Conservation (phyloP, 2,329 filamentous ascomycete species). For the Fusarium secorum region DNA sequence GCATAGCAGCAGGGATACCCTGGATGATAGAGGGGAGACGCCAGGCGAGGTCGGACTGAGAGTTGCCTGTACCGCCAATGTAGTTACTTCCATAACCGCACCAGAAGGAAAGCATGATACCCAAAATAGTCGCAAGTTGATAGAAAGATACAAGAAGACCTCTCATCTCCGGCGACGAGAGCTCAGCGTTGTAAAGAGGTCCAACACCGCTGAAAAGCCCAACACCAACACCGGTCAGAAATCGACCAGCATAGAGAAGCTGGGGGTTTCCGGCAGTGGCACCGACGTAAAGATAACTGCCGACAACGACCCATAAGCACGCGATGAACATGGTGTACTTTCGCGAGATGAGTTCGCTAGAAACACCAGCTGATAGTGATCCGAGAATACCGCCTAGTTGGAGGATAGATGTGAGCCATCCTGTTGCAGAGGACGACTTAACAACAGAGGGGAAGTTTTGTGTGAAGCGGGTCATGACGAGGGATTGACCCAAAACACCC, state of each 20-base stretch:
- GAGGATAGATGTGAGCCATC: slow-evolving; percentile 61
- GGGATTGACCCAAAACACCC: slow-evolving; percentile 61
- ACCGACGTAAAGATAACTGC: slow-evolving; percentile 55
- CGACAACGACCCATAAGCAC: slow-evolving; percentile 56
- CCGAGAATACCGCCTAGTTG: slow-evolving; percentile 60
- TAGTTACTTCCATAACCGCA: slow-evolving; percentile 56
- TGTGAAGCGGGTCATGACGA: slow-evolving; percentile 61
- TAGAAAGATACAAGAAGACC: slow-evolving; percentile 72
- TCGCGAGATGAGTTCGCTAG: slow-evolving; percentile 58
- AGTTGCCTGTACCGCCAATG: slow-evolving; percentile 56
- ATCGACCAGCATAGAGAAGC: slow-evolving; percentile 57
- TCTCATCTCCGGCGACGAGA: slow-evolving; percentile 69
- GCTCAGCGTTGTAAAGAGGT: slow-evolving; percentile 60
- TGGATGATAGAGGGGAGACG: slow-evolving; percentile 57
- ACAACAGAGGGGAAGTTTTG: slow-evolving; percentile 58
- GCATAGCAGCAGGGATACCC: slow-evolving; percentile 55
- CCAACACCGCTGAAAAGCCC: slow-evolving; percentile 56
- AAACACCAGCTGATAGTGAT: slow-evolving; percentile 56
- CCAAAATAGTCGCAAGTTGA: slow-evolving; percentile 55
- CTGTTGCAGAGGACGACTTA: slow-evolving; percentile 54
- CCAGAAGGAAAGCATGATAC: slow-evolving; percentile 60
- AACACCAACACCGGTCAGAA: slow-evolving; percentile 59
- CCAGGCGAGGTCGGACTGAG: slow-evolving; percentile 53
- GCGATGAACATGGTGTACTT: slow-evolving; percentile 62
- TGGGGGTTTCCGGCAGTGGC: slow-evolving; percentile 50